phyloP scores from a whole-genome alignment of 805 yeast genomes.

The Metschnikowia orientalis region DNA sequence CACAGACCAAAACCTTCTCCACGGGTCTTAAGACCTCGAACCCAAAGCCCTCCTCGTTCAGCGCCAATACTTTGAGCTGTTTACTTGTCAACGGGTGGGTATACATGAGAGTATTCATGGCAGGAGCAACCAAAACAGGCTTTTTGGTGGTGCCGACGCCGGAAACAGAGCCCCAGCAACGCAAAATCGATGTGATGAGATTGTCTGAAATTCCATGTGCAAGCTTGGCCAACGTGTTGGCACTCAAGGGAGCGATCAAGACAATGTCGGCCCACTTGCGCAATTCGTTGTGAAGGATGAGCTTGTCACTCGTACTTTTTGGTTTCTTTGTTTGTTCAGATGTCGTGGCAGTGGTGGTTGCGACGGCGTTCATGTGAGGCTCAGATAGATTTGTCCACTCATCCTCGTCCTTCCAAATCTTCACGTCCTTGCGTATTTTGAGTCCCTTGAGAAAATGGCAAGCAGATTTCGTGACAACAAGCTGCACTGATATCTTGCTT shows the following conservation, averaged over 20 bases:
- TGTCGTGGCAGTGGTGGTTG: slow-evolving; percentile 21
- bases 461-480: slow-evolving; percentile 81
- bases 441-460: slow-evolving; percentile 63
- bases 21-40: slow-evolving; percentile 43
- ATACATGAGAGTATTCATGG: slow-evolving; percentile 47
- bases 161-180: slow-evolving; percentile 38
- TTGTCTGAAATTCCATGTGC: slow-evolving; percentile 44
- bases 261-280: slow-evolving; percentile 46
- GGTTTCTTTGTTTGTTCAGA: slow-evolving; percentile 15
- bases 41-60: slow-evolving; percentile 39
- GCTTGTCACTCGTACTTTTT: slow-evolving; percentile 21
- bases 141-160: slow-evolving; percentile 24
- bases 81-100: slow-evolving; percentile 44
- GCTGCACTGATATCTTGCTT: slow-evolving; percentile 69
- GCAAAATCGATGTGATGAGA: slow-evolving; percentile 37
- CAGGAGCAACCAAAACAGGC: slow-evolving; percentile 45
- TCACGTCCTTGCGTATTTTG: slow-evolving; percentile 60
- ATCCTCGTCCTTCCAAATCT: slow-evolving; percentile 89
- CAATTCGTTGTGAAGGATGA: slow-evolving; percentile 41
- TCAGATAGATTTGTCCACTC: slow-evolving; percentile 67
- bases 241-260: slow-evolving; percentile 44
- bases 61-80: slow-evolving; percentile 30
- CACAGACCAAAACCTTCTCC: slow-evolving; percentile 44
- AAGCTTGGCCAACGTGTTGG: slow-evolving; percentile 42
- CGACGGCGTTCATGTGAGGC: slow-evolving; percentile 13